Evolutionary conservation across 192 early-diverging fungal genomes (phyloP), one percentile per base, ranked within the genome.

Genomic region (Dimargaris verticillata): DNA sequence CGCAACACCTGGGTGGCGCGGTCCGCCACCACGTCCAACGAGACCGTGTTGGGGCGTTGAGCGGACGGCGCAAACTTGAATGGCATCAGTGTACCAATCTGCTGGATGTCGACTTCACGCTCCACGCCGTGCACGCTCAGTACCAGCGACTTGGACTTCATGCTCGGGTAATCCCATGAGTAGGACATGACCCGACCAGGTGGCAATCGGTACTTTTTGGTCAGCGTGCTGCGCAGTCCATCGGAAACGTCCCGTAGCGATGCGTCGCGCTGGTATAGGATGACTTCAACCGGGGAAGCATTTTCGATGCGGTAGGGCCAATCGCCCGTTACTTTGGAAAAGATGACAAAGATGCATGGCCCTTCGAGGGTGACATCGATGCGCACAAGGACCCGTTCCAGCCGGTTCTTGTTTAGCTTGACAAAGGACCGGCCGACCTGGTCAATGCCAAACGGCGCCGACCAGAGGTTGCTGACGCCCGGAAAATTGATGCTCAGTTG

Each of bases 301-400:
- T 94, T 94, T 20, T 89, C 84, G 45, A 99, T 80, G 24, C 78
- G 71, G 57, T 87, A 92, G 20, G 96, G 96, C 96, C 96, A 99
- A 48, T 80, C 75, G 10, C 75, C 78, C 42, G 81, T 78, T 61
- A 86, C 83, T 51, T 83, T 79, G 61, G 82, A 78, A 58, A 94
- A 76, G 5, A 90, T 68, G 26, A 99, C 79, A 70, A 95, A 95
- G 25, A 99, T 68, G 2, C 91, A 93, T 1, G 95, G 93, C 51
- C 86, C 86, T 53, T 97, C 83, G 58, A 99, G 62, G n/a, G 87
- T 65, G 44, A 88, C 78, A 44, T 91, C 84, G 12, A 85, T 78
- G n/a, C 86, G 79, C 20, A 97, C 74, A 25, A 99, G 71, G 52
- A 84, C 81, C 44, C 79, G 72, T 3, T 71, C 71, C 20, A 69